phyloP scores from a whole-genome alignment of 1,284 basidiomycete genomes.

The Mycena citricolor region DNA sequence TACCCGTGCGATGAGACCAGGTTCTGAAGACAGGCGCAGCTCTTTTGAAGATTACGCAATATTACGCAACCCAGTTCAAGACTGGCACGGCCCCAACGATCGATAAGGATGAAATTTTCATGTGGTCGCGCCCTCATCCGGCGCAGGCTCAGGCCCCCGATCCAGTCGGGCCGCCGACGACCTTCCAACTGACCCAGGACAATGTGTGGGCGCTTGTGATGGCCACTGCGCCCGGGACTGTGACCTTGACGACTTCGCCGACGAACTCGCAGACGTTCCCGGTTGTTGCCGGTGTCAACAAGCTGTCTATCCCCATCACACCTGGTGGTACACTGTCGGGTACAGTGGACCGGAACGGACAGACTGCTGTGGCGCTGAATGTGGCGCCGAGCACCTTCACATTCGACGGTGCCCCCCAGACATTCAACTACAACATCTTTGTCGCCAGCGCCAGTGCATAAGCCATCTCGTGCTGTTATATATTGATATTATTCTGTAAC shows the following conservation, averaged over 20 bases:
- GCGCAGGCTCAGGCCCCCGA: conserved; percentile 54
- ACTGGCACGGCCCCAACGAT: conserved; percentile 67
- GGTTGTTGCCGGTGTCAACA: conserved; percentile 61
- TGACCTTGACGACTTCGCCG: conserved; percentile 50
- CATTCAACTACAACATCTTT: conserved; percentile 68
- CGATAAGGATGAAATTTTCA: conserved; percentile 62
- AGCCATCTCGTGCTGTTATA: neutral
- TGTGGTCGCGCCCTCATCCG: conserved; percentile 77
- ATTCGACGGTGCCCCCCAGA: conserved; percentile 51
- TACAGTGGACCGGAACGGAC: conserved; percentile 52
- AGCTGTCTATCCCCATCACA: conserved; percentile 60
- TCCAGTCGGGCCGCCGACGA: conserved; percentile 52
- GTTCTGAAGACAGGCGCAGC: conserved; percentile 32
- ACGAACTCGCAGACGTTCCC: conserved; percentile 46
- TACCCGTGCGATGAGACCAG: neutral
- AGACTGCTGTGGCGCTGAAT: conserved; percentile 50
- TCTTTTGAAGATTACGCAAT: conserved; percentile 65
- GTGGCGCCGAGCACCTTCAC: conserved; percentile 41
- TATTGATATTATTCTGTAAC: conserved; percentile 15
- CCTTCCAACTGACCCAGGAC: conserved; percentile 53
- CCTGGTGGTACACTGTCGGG: conserved; percentile 64
- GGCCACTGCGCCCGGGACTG: conserved; percentile 46
- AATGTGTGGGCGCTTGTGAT: conserved; percentile 58
- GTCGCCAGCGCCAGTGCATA: conserved; percentile 43
- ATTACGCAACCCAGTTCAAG: conserved; percentile 78